A percentile compares a stretch with the other conserved stretches of the same genome.
These are phyloP conservation scores for Aspergillus quadricinctus DNA, from an alignment of 2,329 filamentous ascomycete species.

Conservation along the genomic window DNA sequence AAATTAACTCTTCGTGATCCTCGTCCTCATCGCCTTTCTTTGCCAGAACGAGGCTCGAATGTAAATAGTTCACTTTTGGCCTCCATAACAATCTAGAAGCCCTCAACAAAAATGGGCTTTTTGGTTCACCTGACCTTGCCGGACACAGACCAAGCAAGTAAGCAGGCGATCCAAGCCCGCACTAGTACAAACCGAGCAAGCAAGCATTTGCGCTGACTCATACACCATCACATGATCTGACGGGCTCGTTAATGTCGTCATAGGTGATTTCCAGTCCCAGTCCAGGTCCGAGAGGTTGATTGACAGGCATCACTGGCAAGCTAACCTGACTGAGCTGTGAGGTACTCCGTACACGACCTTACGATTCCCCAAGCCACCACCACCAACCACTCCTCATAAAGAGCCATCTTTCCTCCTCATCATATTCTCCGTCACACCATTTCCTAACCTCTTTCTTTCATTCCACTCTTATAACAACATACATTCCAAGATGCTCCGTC, in stretches of 20 bases:
- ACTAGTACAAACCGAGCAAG: not conserved
- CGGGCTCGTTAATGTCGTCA: constrained; percentile 6
- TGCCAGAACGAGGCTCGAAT: not conserved
- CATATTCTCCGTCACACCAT: not conserved
- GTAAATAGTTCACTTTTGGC: not conserved
- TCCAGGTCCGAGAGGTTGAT: not conserved
- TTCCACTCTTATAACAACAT: not conserved
- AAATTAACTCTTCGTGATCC: not conserved
- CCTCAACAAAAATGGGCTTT: not conserved
- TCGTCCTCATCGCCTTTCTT: not conserved
- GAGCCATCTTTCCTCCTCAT: not conserved
- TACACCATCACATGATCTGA: constrained; percentile 6
- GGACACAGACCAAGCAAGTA: constrained; percentile 5
- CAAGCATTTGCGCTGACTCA: constrained; percentile 6
- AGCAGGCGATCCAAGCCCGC: constrained; percentile 5
- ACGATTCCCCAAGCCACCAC: not conserved
- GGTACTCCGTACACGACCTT: not conserved
- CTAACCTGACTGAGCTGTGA: not conserved
- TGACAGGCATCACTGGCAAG: not conserved
- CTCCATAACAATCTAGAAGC: not conserved
- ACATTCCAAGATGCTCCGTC: constrained; percentile 60
- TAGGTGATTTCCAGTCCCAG: not conserved
- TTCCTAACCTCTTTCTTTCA: not conserved
- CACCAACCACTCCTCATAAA: not conserved
- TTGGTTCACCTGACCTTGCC: not conserved